These are phyloP conservation scores for Ensete ventricosum DNA, from an alignment of 176 grass and related monocot genomes.

Conservation along the genomic window DNA sequence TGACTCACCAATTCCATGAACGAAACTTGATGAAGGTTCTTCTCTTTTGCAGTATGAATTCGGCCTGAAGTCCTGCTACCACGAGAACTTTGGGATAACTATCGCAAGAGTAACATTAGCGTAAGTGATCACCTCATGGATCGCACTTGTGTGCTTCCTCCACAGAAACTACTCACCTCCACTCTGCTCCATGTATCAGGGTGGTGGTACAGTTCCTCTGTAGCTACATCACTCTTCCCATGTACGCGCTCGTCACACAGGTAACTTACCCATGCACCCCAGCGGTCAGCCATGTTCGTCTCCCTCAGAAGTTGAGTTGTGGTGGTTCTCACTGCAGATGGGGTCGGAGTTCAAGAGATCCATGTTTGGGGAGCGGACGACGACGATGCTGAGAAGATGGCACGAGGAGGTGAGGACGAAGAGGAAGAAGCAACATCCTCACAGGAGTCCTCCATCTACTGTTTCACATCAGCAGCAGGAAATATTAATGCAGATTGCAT, in stretches of 20 bases:
- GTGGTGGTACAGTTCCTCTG: constrained; percentile 5
- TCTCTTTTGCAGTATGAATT: constrained; percentile 10
- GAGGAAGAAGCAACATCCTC: neutral
- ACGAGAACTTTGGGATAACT: constrained; percentile 10
- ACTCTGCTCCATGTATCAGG: constrained; percentile 5
- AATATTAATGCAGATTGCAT: no score
- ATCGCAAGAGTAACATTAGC: constrained; percentile 6
- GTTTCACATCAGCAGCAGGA: no score
- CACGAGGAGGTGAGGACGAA: neutral
- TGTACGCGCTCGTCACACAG: constrained; percentile 16
- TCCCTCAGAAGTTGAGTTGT: neutral
- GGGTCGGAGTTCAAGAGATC: constrained; percentile 11
- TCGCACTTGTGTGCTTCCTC: neutral
- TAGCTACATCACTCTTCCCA: constrained; percentile 17
- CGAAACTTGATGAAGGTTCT: neutral
- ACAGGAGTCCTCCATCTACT: neutral
- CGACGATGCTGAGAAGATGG: neutral
- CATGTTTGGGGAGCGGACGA: constrained; percentile 7
- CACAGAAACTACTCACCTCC: neutral
- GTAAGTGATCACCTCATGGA: neutral
- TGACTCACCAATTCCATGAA: neutral
- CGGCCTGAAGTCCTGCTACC: constrained; percentile 12
- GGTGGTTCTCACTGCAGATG: neutral
- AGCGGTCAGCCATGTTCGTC: neutral
- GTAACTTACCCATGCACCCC: neutral